Evolutionary conservation across 2,329 filamentous ascomycete species (phyloP).

Genomic region (Zymoseptoria tritici): DNA sequence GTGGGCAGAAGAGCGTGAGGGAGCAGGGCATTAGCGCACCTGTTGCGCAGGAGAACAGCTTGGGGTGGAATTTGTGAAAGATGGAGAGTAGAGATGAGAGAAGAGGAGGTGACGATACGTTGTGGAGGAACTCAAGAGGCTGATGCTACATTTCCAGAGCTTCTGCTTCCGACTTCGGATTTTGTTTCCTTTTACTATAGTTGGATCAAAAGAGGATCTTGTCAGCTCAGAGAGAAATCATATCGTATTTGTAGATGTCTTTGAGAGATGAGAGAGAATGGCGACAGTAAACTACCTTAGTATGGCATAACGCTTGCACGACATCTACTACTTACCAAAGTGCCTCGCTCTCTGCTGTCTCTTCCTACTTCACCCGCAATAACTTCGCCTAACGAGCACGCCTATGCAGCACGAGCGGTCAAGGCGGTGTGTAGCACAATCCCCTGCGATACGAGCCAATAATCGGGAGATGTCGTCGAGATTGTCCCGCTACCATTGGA

Average conservation of each 20-base stretch:
- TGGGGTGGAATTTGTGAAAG: slow-evolving; percentile 78
- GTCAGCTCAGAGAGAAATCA: background rate
- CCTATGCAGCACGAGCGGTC: background rate
- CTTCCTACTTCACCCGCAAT: too few relatives aligned
- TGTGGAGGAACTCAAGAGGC: background rate
- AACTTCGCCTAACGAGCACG: too few relatives aligned
- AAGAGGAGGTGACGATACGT: background rate
- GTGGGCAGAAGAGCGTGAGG: slow-evolving; percentile 55
- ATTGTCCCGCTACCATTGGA: background rate
- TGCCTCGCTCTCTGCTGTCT: too few relatives aligned
- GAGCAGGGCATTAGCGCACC: slow-evolving; percentile 77
- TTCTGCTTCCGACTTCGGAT: background rate
- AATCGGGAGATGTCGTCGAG: background rate
- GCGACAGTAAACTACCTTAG: too few relatives aligned
- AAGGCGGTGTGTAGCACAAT: background rate
- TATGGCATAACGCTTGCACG: too few relatives aligned
- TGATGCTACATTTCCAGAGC: background rate
- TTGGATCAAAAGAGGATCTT: background rate
- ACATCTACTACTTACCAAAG: too few relatives aligned
- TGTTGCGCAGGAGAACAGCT: slow-evolving; percentile 86
- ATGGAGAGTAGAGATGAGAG: background rate
- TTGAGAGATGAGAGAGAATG: background rate
- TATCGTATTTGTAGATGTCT: background rate
- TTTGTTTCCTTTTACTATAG: background rate
- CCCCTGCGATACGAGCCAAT: background rate